These are phyloP conservation scores for Penstemon davidsonii DNA, from an alignment of 257 asterid genomes.

Conservation along the genomic window DNA sequence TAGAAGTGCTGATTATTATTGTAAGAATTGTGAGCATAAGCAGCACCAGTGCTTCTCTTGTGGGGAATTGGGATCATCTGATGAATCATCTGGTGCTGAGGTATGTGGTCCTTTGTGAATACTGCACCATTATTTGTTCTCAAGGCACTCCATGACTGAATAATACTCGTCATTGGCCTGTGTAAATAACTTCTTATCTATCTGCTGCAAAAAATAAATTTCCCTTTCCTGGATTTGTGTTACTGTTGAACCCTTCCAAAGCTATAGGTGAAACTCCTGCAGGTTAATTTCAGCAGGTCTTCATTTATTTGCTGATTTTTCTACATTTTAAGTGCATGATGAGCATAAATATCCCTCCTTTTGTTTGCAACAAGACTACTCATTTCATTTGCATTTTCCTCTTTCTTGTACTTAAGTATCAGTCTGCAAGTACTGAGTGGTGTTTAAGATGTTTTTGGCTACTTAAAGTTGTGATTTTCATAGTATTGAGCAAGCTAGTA, in stretches of 20 bases:
- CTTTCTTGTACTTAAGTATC: background rate
- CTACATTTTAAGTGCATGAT: background rate
- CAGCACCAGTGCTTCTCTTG: conserved; percentile 84
- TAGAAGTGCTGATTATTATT: conserved; percentile 44
- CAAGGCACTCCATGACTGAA: conserved; percentile 16
- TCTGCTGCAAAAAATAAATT: background rate
- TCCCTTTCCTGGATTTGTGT: background rate
- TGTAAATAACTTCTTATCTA: background rate
- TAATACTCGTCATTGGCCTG: background rate
- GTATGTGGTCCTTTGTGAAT: conserved; percentile 36
- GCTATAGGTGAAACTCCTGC: background rate
- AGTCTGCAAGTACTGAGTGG: background rate
- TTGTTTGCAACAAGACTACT: background rate
- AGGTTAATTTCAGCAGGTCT: background rate
- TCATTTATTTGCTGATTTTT: conserved; percentile 6
- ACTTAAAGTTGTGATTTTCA: background rate
- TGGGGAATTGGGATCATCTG: conserved; percentile 85
- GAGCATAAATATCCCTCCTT: background rate
- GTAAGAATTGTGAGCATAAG: conserved; percentile 74
- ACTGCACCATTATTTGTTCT: conserved; percentile 13
- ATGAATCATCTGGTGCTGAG: conserved; percentile 76
- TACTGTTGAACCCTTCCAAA: conserved; percentile 4
- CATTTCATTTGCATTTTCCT: background rate
- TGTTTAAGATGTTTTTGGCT: conserved; percentile 10
- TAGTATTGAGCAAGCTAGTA: background rate